Base-by-base conservation (phyloP, 2,329 filamentous ascomycete species). In the Cladosporium velox region DNA sequence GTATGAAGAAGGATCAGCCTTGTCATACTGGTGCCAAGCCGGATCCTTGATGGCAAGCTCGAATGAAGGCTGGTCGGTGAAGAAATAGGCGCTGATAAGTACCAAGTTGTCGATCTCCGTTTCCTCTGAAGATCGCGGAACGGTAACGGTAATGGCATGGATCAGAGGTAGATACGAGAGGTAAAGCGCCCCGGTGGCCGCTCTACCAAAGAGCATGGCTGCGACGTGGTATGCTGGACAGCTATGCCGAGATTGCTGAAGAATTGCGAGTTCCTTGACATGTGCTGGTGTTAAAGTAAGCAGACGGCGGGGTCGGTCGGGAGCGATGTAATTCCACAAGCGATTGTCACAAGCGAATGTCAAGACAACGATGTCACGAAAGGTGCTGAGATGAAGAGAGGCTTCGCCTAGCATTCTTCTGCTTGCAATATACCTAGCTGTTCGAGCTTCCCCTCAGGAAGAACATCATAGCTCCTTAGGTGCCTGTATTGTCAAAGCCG, bases 1-100 rank as follows among this genome's bases (percentile, higher is more conserved):
- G 49, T 63, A 63, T 15, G 60, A 34, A 4, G 60, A 54, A 24
- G 32, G 26, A 12, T 63, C 60, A 8, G 44, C 7, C 14, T 63
- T 10, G 14, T 34, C 35, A 10, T 55, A 55, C 26, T 55, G 60
- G 26, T 63, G 60, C 60, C 60, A 63, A 10, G 59, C 21, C 2
- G 52, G 26, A 21, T 41, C 49, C 24, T 54, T 63, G 32, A 52
- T 34, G 2, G 60, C 49, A 15, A 11, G 12, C 18, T 63, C 60
- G 11, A 63, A 41, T 1, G 49, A 28, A 21, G 60, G 28, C 49
- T 63, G 47, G 47, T 54, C 34, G 18, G 49, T 4, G 32, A 63
- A 63, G 30, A 41, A 5, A n/a, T 63, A 63, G 21, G 30, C n/a
- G 21, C 54, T 63, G 60, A 55, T 24, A 7, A 63, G 49, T 28